Percentiles rank a stretch among this genome's conserved stretches.
phyloP scores from a whole-genome alignment of 805 yeast species.

The Saccharomycopsis schoenii region DNA sequence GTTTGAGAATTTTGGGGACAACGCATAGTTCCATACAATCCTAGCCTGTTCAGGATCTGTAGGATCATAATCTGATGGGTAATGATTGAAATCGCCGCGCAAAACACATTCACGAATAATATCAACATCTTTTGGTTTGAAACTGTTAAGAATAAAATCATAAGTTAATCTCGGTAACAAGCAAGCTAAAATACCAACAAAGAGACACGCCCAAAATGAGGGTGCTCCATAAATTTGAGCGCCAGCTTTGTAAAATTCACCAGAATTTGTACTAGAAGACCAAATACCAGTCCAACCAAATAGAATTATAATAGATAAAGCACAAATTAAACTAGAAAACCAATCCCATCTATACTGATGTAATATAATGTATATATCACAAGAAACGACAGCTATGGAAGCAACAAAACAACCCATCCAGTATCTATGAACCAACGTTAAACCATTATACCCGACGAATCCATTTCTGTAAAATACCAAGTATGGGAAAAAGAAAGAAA shows the following conservation, averaged over 20 bases:
- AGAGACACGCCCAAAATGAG: slow-evolving; percentile 57
- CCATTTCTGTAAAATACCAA: slow-evolving; percentile 36
- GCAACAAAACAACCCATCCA: slow-evolving; percentile 63
- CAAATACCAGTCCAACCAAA: slow-evolving; percentile 77
- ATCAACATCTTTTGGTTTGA: slow-evolving; percentile 58
- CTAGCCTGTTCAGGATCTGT: slow-evolving; percentile 61
- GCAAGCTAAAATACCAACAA: slow-evolving; percentile 55
- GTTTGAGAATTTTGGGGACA: slow-evolving; percentile 18
- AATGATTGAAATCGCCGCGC: slow-evolving; percentile 57
- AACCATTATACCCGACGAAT: slow-evolving; percentile 42
- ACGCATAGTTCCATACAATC: slow-evolving; percentile 31
- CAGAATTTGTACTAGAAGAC: slow-evolving; percentile 44
- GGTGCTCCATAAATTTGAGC: slow-evolving; percentile 52
- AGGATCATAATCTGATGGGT: slow-evolving; percentile 65
- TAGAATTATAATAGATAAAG: slow-evolving; percentile 48
- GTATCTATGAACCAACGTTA: slow-evolving; percentile 59
- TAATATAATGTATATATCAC: slow-evolving; percentile 54
- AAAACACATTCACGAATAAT: slow-evolving; percentile 62
- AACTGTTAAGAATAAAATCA: slow-evolving; percentile 45
- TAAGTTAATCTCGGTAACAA: slow-evolving; percentile 57
- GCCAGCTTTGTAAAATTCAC: slow-evolving; percentile 60
- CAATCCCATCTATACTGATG: slow-evolving; percentile 81
- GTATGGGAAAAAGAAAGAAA: slow-evolving; percentile 69
- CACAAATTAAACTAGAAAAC: slow-evolving; percentile 47
- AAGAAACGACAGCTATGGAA: slow-evolving; percentile 54